These are phyloP conservation scores for Saururus chinensis DNA, from an alignment of 164 flowering plant genomes.

Conservation along the genomic window DNA sequence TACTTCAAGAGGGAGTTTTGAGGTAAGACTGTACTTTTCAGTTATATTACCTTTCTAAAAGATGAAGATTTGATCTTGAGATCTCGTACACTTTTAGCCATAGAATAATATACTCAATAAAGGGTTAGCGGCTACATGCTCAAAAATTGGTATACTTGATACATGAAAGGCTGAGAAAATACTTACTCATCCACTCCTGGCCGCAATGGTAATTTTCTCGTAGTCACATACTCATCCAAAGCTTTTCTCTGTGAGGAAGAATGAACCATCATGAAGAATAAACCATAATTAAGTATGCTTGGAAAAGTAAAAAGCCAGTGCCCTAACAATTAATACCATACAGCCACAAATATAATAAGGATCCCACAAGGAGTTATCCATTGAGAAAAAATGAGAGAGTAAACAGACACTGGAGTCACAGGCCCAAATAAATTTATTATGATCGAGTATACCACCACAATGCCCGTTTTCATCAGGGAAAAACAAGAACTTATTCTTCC, in stretches of 20 bases:
- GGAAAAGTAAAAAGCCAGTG: background rate
- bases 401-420: too few relatives aligned
- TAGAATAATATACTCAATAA: background rate
- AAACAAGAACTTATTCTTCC: too few relatives aligned
- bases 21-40: background rate
- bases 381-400: too few relatives aligned
- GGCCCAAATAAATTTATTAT: too few relatives aligned
- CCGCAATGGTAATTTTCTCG: slow-evolving; percentile 49
- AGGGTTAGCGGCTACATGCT: background rate
- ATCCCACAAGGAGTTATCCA: background rate
- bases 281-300: too few relatives aligned
- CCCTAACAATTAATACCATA: background rate
- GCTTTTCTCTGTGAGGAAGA: slow-evolving; percentile 58
- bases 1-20: background rate
- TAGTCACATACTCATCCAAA: slow-evolving; percentile 56
- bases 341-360: too few relatives aligned
- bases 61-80: background rate
- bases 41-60: background rate
- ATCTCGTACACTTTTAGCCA: too few relatives aligned
- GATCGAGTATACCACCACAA: too few relatives aligned
- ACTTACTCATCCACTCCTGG: slow-evolving; percentile 85
- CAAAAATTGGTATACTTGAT: background rate
- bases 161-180: background rate
- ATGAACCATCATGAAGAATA: slow-evolving; percentile 1
- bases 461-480: too few relatives aligned